Base-by-base conservation (phyloP, 2,329 filamentous ascomycete species). In the Calonectria leucothoes region DNA sequence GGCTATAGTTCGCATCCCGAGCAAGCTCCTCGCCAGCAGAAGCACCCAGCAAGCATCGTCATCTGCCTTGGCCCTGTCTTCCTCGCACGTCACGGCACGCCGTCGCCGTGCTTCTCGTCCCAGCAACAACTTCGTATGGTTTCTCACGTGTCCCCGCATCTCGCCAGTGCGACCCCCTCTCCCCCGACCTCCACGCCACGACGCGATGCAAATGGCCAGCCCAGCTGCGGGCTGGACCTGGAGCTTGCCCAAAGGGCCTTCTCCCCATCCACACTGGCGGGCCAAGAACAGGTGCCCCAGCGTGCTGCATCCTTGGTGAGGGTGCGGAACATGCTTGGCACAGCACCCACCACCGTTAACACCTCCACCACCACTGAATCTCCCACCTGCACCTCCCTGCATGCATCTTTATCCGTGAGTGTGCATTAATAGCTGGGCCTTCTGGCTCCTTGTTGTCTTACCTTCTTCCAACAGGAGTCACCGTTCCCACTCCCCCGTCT, bases 141-240 rank as follows among this genome's bases (percentile, higher is more conserved):
- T 71, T 67, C 77, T 80, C 79, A 80, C 77, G 74, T 80, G 79
- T 80, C 79, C 79, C 79, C 79, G 79, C 79, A 80, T 78, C 79
- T 78, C 69, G 74, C 65, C 71, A 71, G 64, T 71, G 52, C 45
- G 33, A 48, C 71, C 72, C 25, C 70, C 69, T 17, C 39, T 45
- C 33, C 70, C 78, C 73, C 76, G 74, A 76, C 76, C 78, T 79
- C 77, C 79, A 73, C 78, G 74, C 78, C 77, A 80, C 77, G 74
- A 75, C 72, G 74, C 57, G 76, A 78, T 79, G 73, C 73, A 67
- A 74, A 74, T 76, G 71, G 64, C 73, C 76, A 74, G 77, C 69
- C 76, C 74, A 77, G 67, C 73, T 66, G 70, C 61, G 73, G 73
- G 29, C 68, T 76, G 71, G 75, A 75, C 73, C 77, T 76, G 78